A percentile compares a stretch with the other conserved stretches of the same genome.
These are phyloP conservation scores for Anthoceros angustus DNA, from an alignment of 225 moss, liverwort and hornwort species.

Conservation along the genomic window DNA sequence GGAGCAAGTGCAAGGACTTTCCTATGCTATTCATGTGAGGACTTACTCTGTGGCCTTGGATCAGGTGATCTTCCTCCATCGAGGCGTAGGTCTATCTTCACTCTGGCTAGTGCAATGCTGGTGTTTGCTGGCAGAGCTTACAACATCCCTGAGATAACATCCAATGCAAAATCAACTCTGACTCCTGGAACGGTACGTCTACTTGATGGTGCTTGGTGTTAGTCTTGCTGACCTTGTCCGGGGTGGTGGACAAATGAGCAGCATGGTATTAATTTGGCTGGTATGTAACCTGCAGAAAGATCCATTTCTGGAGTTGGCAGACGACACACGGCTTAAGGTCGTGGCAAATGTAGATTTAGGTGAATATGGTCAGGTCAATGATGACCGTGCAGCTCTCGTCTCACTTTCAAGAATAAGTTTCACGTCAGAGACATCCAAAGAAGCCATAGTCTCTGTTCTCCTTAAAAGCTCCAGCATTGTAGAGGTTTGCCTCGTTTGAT, in stretches of 20 bases:
- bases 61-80: constrained; percentile 37
- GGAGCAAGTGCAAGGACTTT: neutral
- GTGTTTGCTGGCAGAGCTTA: constrained; percentile 77
- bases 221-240: neutral
- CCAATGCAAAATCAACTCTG: constrained; percentile 63
- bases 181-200: constrained; percentile 46
- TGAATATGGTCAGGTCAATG: constrained; percentile 53
- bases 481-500: constrained; percentile 30
- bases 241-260: neutral
- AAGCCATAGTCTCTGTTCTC: constrained; percentile 66
- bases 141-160: constrained; percentile 65
- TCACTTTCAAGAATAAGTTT: constrained; percentile 54
- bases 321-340: constrained; percentile 59
- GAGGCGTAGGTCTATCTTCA: constrained; percentile 80
- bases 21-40: neutral
- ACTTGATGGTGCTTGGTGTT: neutral
- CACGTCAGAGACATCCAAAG: constrained; percentile 55
- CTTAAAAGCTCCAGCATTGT: constrained; percentile 52
- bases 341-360: constrained; percentile 38
- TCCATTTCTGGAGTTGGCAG: constrained; percentile 75
- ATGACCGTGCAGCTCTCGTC: constrained; percentile 56
- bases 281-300: constrained; percentile 45
- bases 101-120: constrained; percentile 83
- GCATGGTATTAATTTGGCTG: neutral
- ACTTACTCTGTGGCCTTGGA: neutral